Conservation (phyloP, 176 grass and related monocot genomes). For the Oryza meyeriana region DNA sequence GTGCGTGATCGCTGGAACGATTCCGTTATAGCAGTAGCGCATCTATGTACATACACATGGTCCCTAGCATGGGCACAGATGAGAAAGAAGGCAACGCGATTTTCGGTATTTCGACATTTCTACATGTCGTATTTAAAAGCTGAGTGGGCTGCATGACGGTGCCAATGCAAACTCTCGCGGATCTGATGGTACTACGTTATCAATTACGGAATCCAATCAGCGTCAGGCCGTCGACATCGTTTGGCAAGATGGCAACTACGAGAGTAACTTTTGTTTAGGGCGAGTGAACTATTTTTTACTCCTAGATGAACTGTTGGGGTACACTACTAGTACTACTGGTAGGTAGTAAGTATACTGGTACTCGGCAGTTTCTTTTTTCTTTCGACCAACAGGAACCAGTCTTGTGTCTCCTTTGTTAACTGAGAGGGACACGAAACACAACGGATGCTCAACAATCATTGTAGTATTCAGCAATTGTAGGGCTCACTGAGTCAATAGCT, state of each 20-base stretch:
- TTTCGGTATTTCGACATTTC: neutral
- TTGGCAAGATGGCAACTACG: neutral
- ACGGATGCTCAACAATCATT: too few relatives aligned
- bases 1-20: neutral
- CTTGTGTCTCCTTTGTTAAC: too few relatives aligned
- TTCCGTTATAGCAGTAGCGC: neutral
- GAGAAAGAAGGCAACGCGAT: conserved; percentile 2
- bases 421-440: too few relatives aligned
- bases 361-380: too few relatives aligned
- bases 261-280: too few relatives aligned
- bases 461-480: neutral
- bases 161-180: neutral
- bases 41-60: conserved; percentile 15
- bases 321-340: too few relatives aligned
- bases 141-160: neutral
- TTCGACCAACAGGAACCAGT: too few relatives aligned
- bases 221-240: neutral
- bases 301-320: neutral
- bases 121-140: neutral
- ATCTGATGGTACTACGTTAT: neutral
- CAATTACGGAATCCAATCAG: neutral
- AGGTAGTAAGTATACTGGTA: neutral
- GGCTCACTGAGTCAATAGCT: neutral
- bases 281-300: too few relatives aligned
- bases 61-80: neutral